Conservation (phyloP, 2,329 filamentous ascomycete genomes). For the Calonectria multiphialidica region DNA sequence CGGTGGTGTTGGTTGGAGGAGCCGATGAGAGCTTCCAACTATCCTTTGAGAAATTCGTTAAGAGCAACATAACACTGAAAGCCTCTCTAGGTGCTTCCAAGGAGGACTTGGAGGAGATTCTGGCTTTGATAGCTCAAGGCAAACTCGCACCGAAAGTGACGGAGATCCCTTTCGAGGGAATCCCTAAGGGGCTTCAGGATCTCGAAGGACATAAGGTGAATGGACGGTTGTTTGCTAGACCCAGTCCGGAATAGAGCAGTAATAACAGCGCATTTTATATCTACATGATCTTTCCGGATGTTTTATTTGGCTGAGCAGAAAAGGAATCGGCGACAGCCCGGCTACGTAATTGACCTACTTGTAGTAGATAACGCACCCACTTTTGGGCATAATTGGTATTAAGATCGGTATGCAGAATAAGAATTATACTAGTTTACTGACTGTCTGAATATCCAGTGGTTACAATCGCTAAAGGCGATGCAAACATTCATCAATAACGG, state of each 20-base stretch:
- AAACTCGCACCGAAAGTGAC: conserved; percentile 17
- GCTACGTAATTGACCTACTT: too few relatives aligned
- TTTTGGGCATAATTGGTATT: too few relatives aligned
- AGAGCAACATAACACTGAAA: conserved; percentile 19
- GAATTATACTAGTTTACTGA: too few relatives aligned
- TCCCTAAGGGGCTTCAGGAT: conserved; percentile 13
- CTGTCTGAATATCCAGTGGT: too few relatives aligned
- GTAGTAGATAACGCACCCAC: too few relatives aligned
- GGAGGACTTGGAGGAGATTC: conserved; percentile 17
- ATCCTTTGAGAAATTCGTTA: conserved; percentile 13
- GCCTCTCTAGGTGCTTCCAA: conserved; percentile 21
- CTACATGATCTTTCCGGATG: too few relatives aligned
- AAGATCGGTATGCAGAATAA: too few relatives aligned
- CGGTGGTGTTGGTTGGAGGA: conserved; percentile 21
- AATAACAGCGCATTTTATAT: neutral
- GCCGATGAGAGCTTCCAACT: conserved; percentile 1
- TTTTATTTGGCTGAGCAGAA: too few relatives aligned
- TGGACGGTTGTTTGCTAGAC: conserved; percentile 19
- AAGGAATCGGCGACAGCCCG: too few relatives aligned
- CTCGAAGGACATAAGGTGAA: conserved; percentile 12
- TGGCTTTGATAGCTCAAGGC: conserved; percentile 13
- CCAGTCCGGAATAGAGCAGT: neutral
- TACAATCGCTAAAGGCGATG: neutral
- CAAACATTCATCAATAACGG: conserved; percentile 24
- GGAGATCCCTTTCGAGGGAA: conserved; percentile 21